A percentile compares a stretch with the other conserved stretches of the same genome.
phyloP scores from a whole-genome alignment of 371 early-diverging fungal genomes.

The Catenaria anguillulae region DNA sequence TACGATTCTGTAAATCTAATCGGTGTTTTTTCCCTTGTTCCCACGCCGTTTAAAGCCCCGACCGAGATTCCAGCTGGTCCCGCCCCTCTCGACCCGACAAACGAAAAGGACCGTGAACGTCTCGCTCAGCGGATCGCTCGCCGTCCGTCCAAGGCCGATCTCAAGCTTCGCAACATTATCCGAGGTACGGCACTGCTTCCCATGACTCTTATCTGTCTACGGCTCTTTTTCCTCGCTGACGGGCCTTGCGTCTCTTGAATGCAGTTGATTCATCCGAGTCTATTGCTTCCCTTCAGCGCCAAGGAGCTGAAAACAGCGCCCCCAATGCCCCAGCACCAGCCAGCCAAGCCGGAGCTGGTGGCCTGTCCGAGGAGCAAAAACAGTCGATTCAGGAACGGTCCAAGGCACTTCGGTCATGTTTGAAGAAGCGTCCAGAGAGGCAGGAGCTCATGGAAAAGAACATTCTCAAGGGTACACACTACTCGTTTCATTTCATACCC shows the following conservation, averaged over 20 bases:
- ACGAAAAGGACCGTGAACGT: neutral
- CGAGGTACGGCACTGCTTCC: neutral
- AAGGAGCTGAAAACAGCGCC: neutral
- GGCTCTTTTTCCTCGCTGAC: too few relatives aligned
- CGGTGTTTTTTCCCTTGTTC: too few relatives aligned
- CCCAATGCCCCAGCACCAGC: too few relatives aligned
- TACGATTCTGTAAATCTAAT: too few relatives aligned
- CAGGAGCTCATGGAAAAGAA: conserved; percentile 11
- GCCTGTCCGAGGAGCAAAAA: neutral
- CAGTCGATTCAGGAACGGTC: conserved; percentile 7
- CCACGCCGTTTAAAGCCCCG: too few relatives aligned
- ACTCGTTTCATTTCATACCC: neutral
- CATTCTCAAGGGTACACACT: conserved; percentile 9
- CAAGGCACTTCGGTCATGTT: neutral
- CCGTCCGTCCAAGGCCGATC: neutral
- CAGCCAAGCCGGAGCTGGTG: too few relatives aligned
- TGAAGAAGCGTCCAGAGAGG: conserved; percentile 13
- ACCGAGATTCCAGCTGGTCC: too few relatives aligned
- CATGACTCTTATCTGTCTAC: neutral
- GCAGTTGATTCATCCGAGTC: neutral
- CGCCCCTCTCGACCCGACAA: too few relatives aligned
- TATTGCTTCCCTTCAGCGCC: neutral
- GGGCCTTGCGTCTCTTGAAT: too few relatives aligned
- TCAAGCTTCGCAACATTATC: conserved; percentile 1
- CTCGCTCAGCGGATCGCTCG: neutral